phyloP scores from a whole-genome alignment of 306 rosid genomes.

The Canavalia gladiata region DNA sequence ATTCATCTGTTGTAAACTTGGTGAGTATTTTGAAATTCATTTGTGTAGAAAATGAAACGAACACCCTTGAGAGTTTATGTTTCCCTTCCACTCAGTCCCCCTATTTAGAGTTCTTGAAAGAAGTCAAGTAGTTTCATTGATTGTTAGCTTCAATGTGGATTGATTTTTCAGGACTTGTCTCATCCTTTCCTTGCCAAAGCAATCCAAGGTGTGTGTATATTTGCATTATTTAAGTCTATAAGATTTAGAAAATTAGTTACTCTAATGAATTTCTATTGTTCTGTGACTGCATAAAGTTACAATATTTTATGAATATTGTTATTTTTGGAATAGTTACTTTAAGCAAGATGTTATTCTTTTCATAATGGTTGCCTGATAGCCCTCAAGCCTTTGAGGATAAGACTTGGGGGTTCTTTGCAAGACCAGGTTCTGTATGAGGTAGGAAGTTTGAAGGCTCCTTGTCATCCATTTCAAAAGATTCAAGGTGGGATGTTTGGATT shows the following conservation, averaged over 20 bases:
- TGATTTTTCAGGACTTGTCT: constrained; percentile 83
- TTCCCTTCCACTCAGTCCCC: constrained; percentile 2
- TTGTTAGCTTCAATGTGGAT: constrained; percentile 51
- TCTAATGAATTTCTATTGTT: constrained; percentile 19
- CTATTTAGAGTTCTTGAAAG: constrained; percentile 19
- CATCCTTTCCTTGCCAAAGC: constrained; percentile 86
- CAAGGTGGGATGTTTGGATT: constrained; percentile 80
- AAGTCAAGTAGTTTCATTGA: constrained; percentile 25
- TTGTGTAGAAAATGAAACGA: constrained; percentile 36
- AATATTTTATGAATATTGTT: constrained; percentile 18
- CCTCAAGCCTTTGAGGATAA: constrained; percentile 84
- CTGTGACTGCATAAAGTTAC: constrained; percentile 18
- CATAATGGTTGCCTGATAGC: constrained; percentile 65
- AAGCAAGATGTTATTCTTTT: constrained; percentile 46
- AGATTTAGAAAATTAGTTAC: constrained; percentile 20
- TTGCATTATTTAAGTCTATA: constrained; percentile 19
- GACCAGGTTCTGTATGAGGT: constrained; percentile 84
- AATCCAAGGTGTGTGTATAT: constrained; percentile 75
- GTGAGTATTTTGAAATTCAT: constrained; percentile 55
- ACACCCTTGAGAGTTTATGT: constrained; percentile 27
- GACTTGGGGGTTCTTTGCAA: constrained; percentile 97
- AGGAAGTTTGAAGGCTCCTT: constrained; percentile 70
- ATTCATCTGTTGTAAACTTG: constrained; percentile 79
- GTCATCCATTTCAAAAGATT: constrained; percentile 83
- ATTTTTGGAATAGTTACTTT: constrained; percentile 21